Conservation (phyloP, 1,284 basidiomycete genomes). For the Rhodotorula sp. region DNA sequence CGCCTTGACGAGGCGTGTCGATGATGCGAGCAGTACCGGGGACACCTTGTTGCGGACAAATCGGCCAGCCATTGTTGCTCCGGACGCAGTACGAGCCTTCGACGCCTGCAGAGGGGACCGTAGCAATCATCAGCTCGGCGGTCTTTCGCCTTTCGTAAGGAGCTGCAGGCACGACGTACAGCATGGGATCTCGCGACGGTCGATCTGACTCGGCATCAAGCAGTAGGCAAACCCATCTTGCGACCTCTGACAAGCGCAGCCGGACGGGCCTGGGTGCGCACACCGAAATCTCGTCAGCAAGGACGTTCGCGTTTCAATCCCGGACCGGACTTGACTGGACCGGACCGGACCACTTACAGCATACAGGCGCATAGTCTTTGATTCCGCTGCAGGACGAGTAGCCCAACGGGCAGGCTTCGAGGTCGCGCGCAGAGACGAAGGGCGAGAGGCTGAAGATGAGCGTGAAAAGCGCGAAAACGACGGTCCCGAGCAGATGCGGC, state of each 20-base stretch:
- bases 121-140: neutral
- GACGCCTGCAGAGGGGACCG: neutral
- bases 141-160: neutral
- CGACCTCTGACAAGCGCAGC: neutral
- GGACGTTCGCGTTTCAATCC: too few species aligned
- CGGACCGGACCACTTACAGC: conserved; percentile 1
- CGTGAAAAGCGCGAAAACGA: conserved; percentile 1
- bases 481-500: neutral
- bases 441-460: neutral
- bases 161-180: neutral
- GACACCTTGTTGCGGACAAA: neutral
- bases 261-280: neutral
- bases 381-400: neutral
- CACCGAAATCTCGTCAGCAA: too few species aligned
- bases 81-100: neutral
- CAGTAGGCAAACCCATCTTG: conserved; percentile 3
- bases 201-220: neutral
- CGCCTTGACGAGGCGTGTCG: neutral
- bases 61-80: neutral
- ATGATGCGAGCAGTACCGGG: too few species aligned
- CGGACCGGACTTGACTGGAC: neutral
- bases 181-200: neutral
- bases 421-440: neutral
- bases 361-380: neutral
- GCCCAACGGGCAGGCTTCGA: neutral